Conservation (phyloP, 1,139 yeast genomes). For the Meyerozyma guilliermondii region DNA sequence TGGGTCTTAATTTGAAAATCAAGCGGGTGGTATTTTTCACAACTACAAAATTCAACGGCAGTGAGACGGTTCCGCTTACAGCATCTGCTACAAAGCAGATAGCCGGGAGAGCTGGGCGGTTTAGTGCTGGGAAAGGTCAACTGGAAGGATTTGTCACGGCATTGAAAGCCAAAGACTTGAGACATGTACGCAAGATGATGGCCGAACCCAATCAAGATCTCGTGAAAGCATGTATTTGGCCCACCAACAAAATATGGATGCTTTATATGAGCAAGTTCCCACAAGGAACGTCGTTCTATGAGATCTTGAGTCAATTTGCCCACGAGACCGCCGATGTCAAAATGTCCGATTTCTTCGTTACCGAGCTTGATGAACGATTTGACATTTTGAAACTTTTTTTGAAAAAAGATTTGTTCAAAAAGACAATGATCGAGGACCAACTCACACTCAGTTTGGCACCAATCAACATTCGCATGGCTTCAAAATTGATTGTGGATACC, state of each 20-base stretch:
- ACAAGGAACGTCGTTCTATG: conserved; percentile 36
- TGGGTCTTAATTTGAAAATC: conserved; percentile 89
- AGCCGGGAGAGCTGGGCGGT: conserved; percentile 96
- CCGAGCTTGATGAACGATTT: conserved; percentile 41
- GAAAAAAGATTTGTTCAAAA: conserved; percentile 20
- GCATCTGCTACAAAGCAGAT: conserved; percentile 79
- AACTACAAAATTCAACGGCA: conserved; percentile 68
- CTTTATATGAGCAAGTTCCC: conserved; percentile 53
- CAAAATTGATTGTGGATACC: conserved; percentile 22
- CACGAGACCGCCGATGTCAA: conserved; percentile 23
- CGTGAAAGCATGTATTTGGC: conserved; percentile 62
- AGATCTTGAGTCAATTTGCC: conserved; percentile 46
- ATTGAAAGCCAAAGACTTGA: conserved; percentile 37
- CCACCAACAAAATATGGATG: conserved; percentile 60
- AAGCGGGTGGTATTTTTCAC: conserved; percentile 73
- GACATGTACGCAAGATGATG: conserved; percentile 40
- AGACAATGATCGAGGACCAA: conserved; percentile 46
- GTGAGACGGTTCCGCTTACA: conserved; percentile 39
- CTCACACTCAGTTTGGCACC: conserved; percentile 60
- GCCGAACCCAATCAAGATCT: conserved; percentile 42
- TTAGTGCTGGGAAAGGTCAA: conserved; percentile 29
- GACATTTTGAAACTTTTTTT: conserved; percentile 43
- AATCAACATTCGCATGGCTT: conserved; percentile 25
- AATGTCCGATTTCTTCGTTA: conserved; percentile 29
- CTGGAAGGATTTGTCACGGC: conserved; percentile 63